Conservation (phyloP, 2,329 filamentous ascomycete genomes). For the Fusarium mexicanum region DNA sequence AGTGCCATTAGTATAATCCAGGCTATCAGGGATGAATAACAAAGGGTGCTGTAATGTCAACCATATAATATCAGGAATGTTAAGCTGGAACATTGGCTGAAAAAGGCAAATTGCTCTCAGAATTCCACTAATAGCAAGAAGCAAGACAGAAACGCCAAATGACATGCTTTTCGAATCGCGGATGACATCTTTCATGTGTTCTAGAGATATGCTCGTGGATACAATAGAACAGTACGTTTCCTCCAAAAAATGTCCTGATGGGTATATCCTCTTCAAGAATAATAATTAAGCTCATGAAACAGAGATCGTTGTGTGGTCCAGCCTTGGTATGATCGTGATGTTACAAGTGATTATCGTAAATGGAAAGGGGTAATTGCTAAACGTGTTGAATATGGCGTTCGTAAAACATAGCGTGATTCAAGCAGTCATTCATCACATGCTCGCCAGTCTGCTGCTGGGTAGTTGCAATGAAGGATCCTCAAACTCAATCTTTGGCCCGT, state of each 20-base stretch:
- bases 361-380: conserved; percentile 11
- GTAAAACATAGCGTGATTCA: conserved; percentile 23
- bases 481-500: conserved; percentile 65
- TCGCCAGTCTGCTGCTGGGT: conserved; percentile 67
- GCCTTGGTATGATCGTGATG: conserved; percentile 38
- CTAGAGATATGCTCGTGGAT: conserved; percentile 14
- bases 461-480: conserved; percentile 68
- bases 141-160: conserved; percentile 20
- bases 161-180: conserved; percentile 23
- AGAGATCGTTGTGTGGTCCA: conserved; percentile 37
- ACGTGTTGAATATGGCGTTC: conserved; percentile 9
- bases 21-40: background rate
- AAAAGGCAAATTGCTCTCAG: conserved; percentile 4
- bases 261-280: conserved; percentile 45
- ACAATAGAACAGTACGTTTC: conserved; percentile 20
- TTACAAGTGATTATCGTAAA: conserved; percentile 37
- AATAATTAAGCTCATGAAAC: conserved; percentile 34
- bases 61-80: conserved; percentile 2
- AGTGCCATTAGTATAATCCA: background rate
- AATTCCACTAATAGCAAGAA: background rate
- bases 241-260: conserved; percentile 44
- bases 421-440: conserved; percentile 53
- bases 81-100: background rate
- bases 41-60: background rate
- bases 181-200: conserved; percentile 24